phyloP scores from a whole-genome alignment of 2,329 filamentous ascomycete species.

The Venturiaceae sp. region DNA sequence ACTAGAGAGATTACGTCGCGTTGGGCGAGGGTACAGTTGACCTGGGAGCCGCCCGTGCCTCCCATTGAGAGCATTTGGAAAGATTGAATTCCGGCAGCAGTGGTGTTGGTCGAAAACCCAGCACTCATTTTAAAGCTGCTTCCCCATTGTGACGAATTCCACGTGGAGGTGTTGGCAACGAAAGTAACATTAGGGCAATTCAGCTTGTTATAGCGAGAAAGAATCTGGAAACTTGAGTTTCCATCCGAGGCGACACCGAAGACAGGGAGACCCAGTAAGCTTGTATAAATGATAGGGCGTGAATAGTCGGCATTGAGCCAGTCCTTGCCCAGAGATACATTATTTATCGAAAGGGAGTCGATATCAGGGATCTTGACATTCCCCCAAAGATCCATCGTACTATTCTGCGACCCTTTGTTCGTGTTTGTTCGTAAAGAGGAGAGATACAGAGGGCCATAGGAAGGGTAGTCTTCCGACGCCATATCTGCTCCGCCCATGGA shows the following conservation, averaged over 20 bases:
- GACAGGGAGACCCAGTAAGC: constrained; percentile 13
- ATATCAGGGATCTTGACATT: constrained; percentile 25
- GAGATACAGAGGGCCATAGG: neutral
- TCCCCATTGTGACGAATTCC: neutral
- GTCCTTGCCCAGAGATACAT: constrained; percentile 10
- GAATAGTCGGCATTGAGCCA: constrained; percentile 15
- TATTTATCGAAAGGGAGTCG: constrained; percentile 9
- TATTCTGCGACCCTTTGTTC: constrained; percentile 17
- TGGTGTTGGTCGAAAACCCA: neutral
- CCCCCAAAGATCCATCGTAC: constrained; percentile 21
- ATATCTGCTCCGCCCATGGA: constrained; percentile 13
- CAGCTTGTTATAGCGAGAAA: neutral
- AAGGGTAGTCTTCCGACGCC: constrained; percentile 9
- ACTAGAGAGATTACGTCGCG: neutral
- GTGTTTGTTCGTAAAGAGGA: constrained; percentile 12
- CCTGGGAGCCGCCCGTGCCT: neutral
- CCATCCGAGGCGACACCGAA: neutral
- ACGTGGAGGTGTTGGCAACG: neutral
- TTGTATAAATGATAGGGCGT: constrained; percentile 16
- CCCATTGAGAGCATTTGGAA: neutral
- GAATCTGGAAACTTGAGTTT: neutral
- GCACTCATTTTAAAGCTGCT: neutral
- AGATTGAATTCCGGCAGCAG: neutral
- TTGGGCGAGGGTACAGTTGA: neutral
- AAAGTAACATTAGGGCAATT: neutral